Percentiles rank a stretch among this genome's conserved stretches.
These are phyloP conservation scores for Ustilago tritici DNA, from an alignment of 1,284 basidiomycete genomes.

Conservation along the genomic window DNA sequence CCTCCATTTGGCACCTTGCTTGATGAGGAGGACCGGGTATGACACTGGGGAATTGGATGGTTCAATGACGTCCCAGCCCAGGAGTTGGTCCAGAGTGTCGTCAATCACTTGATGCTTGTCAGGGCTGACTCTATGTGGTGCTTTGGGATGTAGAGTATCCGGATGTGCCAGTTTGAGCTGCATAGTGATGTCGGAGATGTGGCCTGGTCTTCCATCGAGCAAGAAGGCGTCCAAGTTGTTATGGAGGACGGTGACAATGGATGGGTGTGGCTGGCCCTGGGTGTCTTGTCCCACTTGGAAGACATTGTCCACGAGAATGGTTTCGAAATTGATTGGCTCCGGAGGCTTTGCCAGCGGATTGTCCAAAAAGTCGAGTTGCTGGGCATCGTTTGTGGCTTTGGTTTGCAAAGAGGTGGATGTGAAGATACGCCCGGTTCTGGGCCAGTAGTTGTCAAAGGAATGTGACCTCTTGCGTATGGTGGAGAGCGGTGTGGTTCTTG, in stretches of 20 bases:
- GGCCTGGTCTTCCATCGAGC: background rate
- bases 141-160: background rate
- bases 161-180: background rate
- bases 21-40: background rate
- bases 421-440: too few species aligned
- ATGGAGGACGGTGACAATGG: background rate
- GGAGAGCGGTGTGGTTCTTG: too few species aligned
- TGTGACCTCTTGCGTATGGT: too few species aligned
- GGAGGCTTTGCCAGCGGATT: too few species aligned
- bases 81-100: background rate
- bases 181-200: background rate
- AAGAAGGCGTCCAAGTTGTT: background rate
- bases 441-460: too few species aligned
- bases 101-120: constrained; percentile 1
- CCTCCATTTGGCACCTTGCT: background rate
- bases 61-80: background rate
- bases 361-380: too few species aligned
- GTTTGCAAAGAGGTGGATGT: too few species aligned
- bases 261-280: background rate
- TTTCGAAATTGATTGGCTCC: too few species aligned
- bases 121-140: background rate
- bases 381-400: too few species aligned
- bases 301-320: background rate
- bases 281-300: background rate
- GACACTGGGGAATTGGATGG: background rate